Conservation (phyloP, 2,329 filamentous ascomycete species). For the Leptosphaerulina australis region DNA sequence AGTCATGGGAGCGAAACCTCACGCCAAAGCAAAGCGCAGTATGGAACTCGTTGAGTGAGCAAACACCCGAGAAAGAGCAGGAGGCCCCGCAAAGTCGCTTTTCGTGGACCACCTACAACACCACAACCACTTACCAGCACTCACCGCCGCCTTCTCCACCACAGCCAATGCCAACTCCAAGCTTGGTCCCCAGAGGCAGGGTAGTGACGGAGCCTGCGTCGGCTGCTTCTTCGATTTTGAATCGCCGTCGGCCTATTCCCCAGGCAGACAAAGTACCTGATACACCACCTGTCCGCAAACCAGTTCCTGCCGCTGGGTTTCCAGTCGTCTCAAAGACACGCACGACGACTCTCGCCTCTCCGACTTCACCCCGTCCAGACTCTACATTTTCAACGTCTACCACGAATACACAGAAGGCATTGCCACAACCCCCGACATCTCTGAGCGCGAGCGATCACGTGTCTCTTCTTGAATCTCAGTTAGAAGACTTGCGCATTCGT, state of each 20-base stretch:
- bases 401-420: constrained; percentile 43
- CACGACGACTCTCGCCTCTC: constrained; percentile 19
- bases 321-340: constrained; percentile 26
- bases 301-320: constrained; percentile 28
- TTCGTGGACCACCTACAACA: constrained; percentile 45
- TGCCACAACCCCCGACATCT: constrained; percentile 47
- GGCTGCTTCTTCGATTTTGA: constrained; percentile 38
- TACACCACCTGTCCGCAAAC: constrained; percentile 33
- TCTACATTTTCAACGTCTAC: constrained; percentile 32
- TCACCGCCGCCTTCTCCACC: constrained; percentile 53
- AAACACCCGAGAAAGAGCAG: constrained; percentile 31
- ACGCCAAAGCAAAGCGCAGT: constrained; percentile 38
- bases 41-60: constrained; percentile 28
- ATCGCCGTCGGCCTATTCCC: constrained; percentile 41
- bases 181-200: constrained; percentile 15
- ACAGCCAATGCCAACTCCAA: constrained; percentile 40
- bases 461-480: constrained; percentile 46
- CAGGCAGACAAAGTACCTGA: constrained; percentile 30
- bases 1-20: constrained; percentile 24
- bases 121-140: constrained; percentile 48
- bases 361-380: constrained; percentile 30
- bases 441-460: constrained; percentile 46
- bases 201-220: constrained; percentile 36
- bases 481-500: constrained; percentile 48
- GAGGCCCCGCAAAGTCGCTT: constrained; percentile 34